Conservation (phyloP, 805 yeast genomes). For the Candida easanensis region DNA sequence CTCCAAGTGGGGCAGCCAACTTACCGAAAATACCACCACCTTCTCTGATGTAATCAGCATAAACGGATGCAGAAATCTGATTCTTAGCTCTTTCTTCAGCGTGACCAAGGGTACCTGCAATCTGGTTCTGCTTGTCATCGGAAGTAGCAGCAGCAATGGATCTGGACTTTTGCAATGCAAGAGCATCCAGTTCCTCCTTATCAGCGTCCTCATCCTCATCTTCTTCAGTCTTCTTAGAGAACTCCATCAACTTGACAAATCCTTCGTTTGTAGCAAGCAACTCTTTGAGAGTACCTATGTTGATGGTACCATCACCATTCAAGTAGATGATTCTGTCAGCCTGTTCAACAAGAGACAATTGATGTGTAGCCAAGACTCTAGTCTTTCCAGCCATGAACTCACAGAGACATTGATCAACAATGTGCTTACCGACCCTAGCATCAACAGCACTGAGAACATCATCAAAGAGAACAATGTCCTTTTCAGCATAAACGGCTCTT, state of each 20-base stretch:
- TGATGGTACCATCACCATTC: conserved; percentile 57
- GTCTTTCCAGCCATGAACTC: conserved; percentile 54
- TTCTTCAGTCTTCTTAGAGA: conserved; percentile 30
- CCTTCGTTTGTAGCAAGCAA: conserved; percentile 37
- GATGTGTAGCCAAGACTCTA: conserved; percentile 74
- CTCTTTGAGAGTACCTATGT: conserved; percentile 54
- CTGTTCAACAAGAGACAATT: conserved; percentile 56
- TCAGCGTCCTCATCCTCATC: conserved; percentile 29
- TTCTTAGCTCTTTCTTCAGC: conserved; percentile 62
- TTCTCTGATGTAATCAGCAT: conserved; percentile 45
- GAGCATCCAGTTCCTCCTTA: conserved; percentile 19
- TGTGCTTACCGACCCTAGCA: conserved; percentile 71
- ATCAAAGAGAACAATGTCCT: conserved; percentile 62
- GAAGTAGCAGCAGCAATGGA: conserved; percentile 10
- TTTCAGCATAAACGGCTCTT: conserved; percentile 63
- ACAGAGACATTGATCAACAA: conserved; percentile 56
- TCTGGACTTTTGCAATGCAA: conserved; percentile 3
- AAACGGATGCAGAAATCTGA: conserved; percentile 46
- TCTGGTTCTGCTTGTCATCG: conserved; percentile 10
- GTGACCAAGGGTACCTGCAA: conserved; percentile 37
- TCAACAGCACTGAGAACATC: conserved; percentile 78
- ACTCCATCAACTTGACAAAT: conserved; percentile 49
- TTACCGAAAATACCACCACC: conserved; percentile 51
- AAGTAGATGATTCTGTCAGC: conserved; percentile 66
- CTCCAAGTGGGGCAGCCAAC: conserved; percentile 30